Evolutionary conservation across 1,284 basidiomycete genomes (phyloP), one percentile per base, ranked within the genome.

Genomic region (Caloboletus firmus): DNA sequence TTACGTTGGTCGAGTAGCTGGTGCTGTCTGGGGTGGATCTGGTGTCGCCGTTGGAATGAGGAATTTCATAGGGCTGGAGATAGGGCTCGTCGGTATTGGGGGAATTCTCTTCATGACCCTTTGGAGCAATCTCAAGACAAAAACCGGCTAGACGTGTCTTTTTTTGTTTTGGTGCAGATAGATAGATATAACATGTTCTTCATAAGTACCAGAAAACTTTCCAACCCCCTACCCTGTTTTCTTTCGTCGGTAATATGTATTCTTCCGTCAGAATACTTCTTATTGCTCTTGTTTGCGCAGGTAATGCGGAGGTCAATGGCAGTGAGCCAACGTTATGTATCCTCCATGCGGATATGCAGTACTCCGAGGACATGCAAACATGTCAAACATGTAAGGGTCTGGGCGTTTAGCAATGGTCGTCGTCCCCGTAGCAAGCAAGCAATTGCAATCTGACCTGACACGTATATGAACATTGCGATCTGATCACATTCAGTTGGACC

Each of bases 121-220:
- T 2, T 89, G 85, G 86, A 79, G 70, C 58, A 73, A 84, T 50
- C 64, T 88, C 55, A 87, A 88, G 67, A 79, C 84, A 1, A 88
- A 87, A 65, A 83, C 74, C 3, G 83, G 84, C 12, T 83, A 56
- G 45, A 34, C 35, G 17, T 10, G 13, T 26, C 30, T 34, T 49
- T 34, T 40, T 51, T 22, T 43, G 13, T 30, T n/a, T n/a, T n/a
- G 39, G 4, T 26, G 8, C 26, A 26, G 3, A 26, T 18, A 40
- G 22, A 42, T 45, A 13, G 17, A 26, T 26, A 26, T n/a, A n/a
- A n/a, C n/a, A n/a, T n/a, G n/a, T n/a, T n/a, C n/a, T n/a, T n/a
- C n/a, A n/a, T n/a, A n/a, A n/a, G n/a, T n/a, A n/a, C n/a, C n/a
- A n/a, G n/a, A n/a, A n/a, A n/a, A 5, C 11, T 20, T 18, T 39